These are phyloP conservation scores for Saccharomyces hybrid DNA, from an alignment of 1,139 yeast genomes.

Conservation along the genomic window DNA sequence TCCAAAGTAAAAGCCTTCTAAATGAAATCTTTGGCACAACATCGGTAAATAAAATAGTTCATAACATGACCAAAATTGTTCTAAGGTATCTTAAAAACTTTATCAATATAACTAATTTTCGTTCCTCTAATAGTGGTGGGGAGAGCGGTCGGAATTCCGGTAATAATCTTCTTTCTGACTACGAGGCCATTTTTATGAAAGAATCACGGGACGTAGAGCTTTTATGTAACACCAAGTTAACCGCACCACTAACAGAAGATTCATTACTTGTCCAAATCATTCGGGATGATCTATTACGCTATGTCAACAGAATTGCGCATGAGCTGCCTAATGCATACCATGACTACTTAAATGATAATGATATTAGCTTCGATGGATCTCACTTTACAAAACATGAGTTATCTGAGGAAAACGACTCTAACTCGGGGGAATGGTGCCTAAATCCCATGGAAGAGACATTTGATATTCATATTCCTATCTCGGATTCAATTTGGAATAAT, in stretches of 20 bases:
- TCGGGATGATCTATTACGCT: background rate
- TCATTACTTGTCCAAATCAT: background rate
- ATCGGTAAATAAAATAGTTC: background rate
- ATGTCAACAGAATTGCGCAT: background rate
- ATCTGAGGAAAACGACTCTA: background rate
- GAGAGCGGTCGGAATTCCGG: background rate
- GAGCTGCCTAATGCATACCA: background rate
- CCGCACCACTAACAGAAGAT: background rate
- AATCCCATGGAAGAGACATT: background rate
- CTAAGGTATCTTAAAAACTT: slow-evolving; percentile 2
- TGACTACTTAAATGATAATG: background rate
- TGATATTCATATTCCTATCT: background rate
- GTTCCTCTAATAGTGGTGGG: background rate
- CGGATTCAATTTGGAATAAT: background rate
- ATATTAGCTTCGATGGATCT: background rate
- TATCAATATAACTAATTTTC: background rate
- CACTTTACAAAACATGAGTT: background rate
- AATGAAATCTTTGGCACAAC: background rate
- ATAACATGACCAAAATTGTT: background rate
- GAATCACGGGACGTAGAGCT: background rate
- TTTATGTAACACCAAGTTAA: background rate
- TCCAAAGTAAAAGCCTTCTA: background rate
- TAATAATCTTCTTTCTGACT: background rate
- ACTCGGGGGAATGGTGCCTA: background rate
- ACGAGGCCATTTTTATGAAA: background rate